These are phyloP conservation scores for Yamadazyma laniorum DNA, from an alignment of 805 yeast species.

Conservation along the genomic window DNA sequence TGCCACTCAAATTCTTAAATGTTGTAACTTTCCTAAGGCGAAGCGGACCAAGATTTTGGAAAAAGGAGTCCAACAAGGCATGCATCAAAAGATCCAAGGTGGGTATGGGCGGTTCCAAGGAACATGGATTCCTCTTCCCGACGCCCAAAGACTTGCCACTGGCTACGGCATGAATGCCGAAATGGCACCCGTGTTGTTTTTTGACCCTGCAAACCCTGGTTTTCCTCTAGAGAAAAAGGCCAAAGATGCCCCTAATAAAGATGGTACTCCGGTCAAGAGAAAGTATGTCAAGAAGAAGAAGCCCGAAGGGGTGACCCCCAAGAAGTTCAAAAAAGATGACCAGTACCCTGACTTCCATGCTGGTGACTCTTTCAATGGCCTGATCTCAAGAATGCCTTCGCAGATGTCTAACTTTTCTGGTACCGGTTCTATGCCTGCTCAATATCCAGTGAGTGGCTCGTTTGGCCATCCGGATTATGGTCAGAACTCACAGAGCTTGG, in stretches of 20 bases:
- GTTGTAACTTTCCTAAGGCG: conserved; percentile 92
- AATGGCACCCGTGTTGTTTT: conserved; percentile 40
- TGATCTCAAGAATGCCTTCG: conserved; percentile 13
- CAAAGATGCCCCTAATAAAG: conserved; percentile 31
- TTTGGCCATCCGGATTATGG: conserved; percentile 21
- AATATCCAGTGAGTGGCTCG: conserved; percentile 6
- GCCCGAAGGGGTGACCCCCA: conserved; percentile 55
- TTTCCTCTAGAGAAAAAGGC: conserved; percentile 34
- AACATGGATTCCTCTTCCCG: conserved; percentile 87
- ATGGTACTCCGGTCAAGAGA: conserved; percentile 42
- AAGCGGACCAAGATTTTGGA: conserved; percentile 89
- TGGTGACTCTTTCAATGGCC: conserved; percentile 12
- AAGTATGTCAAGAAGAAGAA: conserved; percentile 56
- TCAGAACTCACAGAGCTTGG: conserved; percentile 25
- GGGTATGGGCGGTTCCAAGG: conserved; percentile 98
- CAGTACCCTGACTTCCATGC: conserved; percentile 11
- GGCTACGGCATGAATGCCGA: conserved; percentile 39
- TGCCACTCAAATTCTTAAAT: conserved; percentile 92
- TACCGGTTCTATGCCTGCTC: conserved; percentile 7
- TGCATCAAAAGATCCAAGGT: conserved; percentile 93
- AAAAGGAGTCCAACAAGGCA: conserved; percentile 86
- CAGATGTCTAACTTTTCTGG: conserved; percentile 9
- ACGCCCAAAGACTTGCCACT: conserved; percentile 54
- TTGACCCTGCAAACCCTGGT: conserved; percentile 36
- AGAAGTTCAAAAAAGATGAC: conserved; percentile 29